Conservation (phyloP, 2,329 filamentous ascomycete genomes). For the Talaromyces piceae region DNA sequence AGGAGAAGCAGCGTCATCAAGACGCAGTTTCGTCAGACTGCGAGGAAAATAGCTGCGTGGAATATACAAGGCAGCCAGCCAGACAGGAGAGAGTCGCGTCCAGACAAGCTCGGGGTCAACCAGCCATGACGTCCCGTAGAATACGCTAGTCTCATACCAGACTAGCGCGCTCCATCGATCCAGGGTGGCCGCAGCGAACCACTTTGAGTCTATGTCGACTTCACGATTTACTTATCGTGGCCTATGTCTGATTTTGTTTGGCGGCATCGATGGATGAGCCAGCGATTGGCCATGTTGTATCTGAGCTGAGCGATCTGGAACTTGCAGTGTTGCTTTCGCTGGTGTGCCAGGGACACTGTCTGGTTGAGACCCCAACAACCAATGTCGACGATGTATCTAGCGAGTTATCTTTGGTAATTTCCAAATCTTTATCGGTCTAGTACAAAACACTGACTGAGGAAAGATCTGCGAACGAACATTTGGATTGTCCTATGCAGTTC, state of each 20-base stretch:
- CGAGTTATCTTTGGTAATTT: constrained; percentile 63
- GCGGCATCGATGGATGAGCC: constrained; percentile 48
- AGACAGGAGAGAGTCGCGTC: constrained; percentile 2
- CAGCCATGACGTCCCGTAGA: not conserved
- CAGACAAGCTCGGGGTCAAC: constrained; percentile 8
- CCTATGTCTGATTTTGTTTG: not conserved
- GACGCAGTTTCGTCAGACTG: not conserved
- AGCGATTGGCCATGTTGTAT: constrained; percentile 60
- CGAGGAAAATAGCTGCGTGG: not conserved
- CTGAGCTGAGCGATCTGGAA: constrained; percentile 77
- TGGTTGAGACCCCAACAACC: constrained; percentile 64
- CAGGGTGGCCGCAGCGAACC: not conserved
- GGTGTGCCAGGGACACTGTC: constrained; percentile 75
- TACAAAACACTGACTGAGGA: not conserved
- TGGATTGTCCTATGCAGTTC: constrained; percentile 58
- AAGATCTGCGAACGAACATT: constrained; percentile 66
- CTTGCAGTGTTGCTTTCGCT: constrained; percentile 78
- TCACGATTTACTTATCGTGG: not conserved
- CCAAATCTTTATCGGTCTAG: not conserved
- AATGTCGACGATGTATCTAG: constrained; percentile 60
- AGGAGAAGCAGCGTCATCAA: constrained; percentile 4
- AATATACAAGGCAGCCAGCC: too few species aligned
- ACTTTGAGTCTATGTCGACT: constrained; percentile 8
- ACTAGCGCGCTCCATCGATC: not conserved
- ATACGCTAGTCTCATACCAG: not conserved